These are phyloP conservation scores for Globisporangium acanthophoron DNA, from an alignment of 352 stramenopile species.

Conservation along the genomic window DNA sequence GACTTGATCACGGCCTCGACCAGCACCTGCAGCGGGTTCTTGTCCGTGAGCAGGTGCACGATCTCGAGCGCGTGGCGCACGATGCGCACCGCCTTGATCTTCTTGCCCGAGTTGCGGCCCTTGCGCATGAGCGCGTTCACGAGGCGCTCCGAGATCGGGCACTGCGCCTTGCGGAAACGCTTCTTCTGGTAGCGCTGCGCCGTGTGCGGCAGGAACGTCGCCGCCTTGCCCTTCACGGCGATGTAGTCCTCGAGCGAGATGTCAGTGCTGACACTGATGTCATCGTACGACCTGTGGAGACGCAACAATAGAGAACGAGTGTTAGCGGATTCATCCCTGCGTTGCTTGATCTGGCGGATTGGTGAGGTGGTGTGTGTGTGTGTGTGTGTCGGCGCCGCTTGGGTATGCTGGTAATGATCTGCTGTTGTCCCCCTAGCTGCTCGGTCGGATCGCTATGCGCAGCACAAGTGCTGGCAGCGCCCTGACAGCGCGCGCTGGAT, in stretches of 20 bases:
- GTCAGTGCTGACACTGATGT: constrained; percentile 97
- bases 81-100: constrained; percentile 98
- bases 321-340: neutral
- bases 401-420: no score
- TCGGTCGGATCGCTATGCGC: no score
- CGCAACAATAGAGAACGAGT: neutral
- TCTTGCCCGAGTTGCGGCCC: constrained; percentile 99
- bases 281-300: constrained; percentile 93
- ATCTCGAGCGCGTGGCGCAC: constrained; percentile 99
- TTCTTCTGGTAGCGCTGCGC: constrained; percentile 99
- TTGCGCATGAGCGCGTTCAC: constrained; percentile 98
- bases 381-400: no score
- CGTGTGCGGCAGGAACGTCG: constrained; percentile 99
- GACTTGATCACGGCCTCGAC: constrained; percentile 91
- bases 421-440: no score
- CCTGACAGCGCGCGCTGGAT: no score
- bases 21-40: constrained; percentile 99
- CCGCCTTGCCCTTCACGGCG: constrained; percentile 97
- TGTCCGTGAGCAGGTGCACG: constrained; percentile 99
- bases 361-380: neutral
- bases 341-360: no score
- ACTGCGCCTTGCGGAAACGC: constrained; percentile 99
- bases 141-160: constrained; percentile 98
- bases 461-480: no score
- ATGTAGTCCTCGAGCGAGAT: constrained; percentile 99